Evolutionary conservation across 192 early-diverging fungal species (phyloP), one percentile per base, ranked within the genome.

Genomic region (Lobosporangium transversale): DNA sequence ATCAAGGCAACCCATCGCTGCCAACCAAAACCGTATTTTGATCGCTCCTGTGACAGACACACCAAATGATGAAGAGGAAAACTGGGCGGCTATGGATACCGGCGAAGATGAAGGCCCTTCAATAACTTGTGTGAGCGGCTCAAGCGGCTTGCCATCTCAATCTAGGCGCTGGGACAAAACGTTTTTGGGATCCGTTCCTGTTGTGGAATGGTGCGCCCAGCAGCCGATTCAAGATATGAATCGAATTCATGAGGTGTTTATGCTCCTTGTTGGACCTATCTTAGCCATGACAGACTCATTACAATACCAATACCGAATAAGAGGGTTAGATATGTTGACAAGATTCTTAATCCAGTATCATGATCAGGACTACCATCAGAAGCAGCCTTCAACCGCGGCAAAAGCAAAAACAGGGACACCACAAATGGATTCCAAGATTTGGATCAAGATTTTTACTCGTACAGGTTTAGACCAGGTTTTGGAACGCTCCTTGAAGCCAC

Each of bases 381-480:
- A 18, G 18, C 30, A 20, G 27, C 24, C 2, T 50, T 6, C 48
- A 11, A 2, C 21, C 21, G 48, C 24, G 27, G 37, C 37, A 40
- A 40, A 40, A 7, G 37, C 37, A 27, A 36, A 24, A 10, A 26
- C 1, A 30, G 3, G 37, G 17, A 15, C 20, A 21, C 6, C 51
- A 15, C 11, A 24, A 27, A 35, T 31, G n/a, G 52, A 52, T 11
- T 32, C 64, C 27, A 67, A 59, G 59, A 67, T 67, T 23, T 76
- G 73, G 73, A 76, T 76, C 35, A 59, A 54, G 58, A 76, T 76
- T 42, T 76, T 76, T 54, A 58, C 66, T 12, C 40, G 59, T 14
- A 76, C 73, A 5, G 73, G 73, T 18, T 24, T 76, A 29, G 73
- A 76, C 24, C 73, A 76, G 30, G 64, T 76, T 23, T 30, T 76